Conservation (phyloP, 805 yeast genomes). For the Huiozyma sinensis region DNA sequence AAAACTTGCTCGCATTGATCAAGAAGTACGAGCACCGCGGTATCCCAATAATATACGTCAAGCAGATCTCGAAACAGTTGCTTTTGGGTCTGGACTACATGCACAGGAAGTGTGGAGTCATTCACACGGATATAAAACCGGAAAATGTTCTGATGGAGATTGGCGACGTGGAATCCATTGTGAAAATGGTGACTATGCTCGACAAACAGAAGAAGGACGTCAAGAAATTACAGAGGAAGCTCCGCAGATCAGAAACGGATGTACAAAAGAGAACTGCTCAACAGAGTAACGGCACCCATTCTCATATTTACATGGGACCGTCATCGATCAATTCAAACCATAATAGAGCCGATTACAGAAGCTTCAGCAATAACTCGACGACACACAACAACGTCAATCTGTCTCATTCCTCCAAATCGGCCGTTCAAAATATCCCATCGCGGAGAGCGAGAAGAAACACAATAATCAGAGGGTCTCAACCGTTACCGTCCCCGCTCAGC, state of each 20-base stretch:
- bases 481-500: slow-evolving; percentile 78
- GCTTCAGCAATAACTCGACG: background rate
- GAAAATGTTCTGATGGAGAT: slow-evolving; percentile 72
- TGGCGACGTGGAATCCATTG: slow-evolving; percentile 73
- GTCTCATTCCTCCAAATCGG: slow-evolving; percentile 3
- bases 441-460: slow-evolving; percentile 58
- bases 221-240: slow-evolving; percentile 33
- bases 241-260: slow-evolving; percentile 15
- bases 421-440: slow-evolving; percentile 12
- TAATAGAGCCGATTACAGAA: background rate
- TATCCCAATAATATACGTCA: slow-evolving; percentile 64
- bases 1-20: slow-evolving; percentile 76
- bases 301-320: background rate
- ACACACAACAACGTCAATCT: background rate
- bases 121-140: slow-evolving; percentile 69
- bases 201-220: slow-evolving; percentile 40
- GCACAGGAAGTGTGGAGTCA: slow-evolving; percentile 57
- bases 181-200: slow-evolving; percentile 51
- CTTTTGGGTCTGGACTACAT: slow-evolving; percentile 54
- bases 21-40: slow-evolving; percentile 69
- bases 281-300: too few species aligned
- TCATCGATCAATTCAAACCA: background rate
- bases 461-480: slow-evolving; percentile 82
- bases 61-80: slow-evolving; percentile 73
- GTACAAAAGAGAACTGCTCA: background rate